A percentile compares a stretch with the other conserved stretches of the same genome.
Conservation (phyloP, 768 basidiomycete species). For the Lactarius deliciosus region DNA sequence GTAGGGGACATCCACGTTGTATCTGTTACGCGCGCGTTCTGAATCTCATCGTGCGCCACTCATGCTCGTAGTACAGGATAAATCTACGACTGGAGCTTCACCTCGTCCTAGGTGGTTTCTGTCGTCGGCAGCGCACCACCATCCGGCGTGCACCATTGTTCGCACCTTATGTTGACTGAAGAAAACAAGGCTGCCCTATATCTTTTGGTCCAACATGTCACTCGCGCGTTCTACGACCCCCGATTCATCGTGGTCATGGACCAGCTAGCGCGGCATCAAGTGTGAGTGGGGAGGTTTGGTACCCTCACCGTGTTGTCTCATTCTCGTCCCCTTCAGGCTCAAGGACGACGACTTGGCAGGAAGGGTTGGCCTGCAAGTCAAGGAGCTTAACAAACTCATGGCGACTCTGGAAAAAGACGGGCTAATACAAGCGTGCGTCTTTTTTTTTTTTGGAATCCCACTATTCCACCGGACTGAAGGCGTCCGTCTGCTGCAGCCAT, state of each 20-base stretch:
- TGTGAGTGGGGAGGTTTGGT: slow-evolving; percentile 66
- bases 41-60: slow-evolving; percentile 21
- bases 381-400: slow-evolving; percentile 88
- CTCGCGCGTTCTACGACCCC: slow-evolving; percentile 92
- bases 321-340: slow-evolving; percentile 51
- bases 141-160: slow-evolving; percentile 16
- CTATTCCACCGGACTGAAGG: background rate
- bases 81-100: slow-evolving; percentile 4
- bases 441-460: background rate
- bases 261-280: slow-evolving; percentile 87
- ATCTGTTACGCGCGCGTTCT: slow-evolving; percentile 26
- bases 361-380: slow-evolving; percentile 83
- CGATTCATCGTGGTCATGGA: slow-evolving; percentile 91
- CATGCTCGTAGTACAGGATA: slow-evolving; percentile 23
- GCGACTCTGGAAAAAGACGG: slow-evolving; percentile 77
- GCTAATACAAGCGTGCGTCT: slow-evolving; percentile 70
- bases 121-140: slow-evolving; percentile 8
- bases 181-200: slow-evolving; percentile 82
- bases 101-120: slow-evolving; percentile 12
- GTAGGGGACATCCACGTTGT: slow-evolving; percentile 3
- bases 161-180: slow-evolving; percentile 45
- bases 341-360: slow-evolving; percentile 95
- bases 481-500: slow-evolving; percentile 49
- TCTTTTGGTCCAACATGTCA: slow-evolving; percentile 89
- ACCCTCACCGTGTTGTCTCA: slow-evolving; percentile 20